Base-by-base conservation (phyloP, 2,329 filamentous ascomycete species). In the Rutstroemia sp. region DNA sequence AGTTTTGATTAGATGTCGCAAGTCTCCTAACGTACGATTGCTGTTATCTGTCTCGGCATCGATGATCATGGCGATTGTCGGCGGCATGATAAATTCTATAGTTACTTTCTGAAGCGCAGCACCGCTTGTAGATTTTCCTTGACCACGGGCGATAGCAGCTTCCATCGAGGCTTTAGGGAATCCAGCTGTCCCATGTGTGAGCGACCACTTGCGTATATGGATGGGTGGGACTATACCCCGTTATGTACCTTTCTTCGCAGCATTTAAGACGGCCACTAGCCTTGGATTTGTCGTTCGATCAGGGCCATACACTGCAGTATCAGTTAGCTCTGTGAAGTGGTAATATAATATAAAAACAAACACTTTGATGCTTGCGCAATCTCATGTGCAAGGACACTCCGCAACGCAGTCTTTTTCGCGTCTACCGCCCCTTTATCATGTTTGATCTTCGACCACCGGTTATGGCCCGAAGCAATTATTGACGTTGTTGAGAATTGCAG, bases 381-480 rank as follows among this genome's bases (percentile, higher is more conserved):
- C 59, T 87, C 82, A 63, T 88, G 85, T 21, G 86, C 79, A 65
- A 95, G 80, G 46, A 78, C 71, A 48, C 79, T 81, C 30, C 91
- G 85, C 64, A 86, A 79, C 45, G 79, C 80, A 72, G 84, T 90
- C 73, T 92, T 96, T 65, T 86, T 85, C 58, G 79, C 80, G 71
- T 99, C 94, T 57, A 86, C 87, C 60, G 86, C 89, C 52, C 87
- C 91, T 73, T 99, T 99, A 71, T 94, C 90, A 72, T 97, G 94
- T 69, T 87, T 89, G 74, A 96, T 97, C 68, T 94, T 95, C 57
- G 90, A 91, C 94, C 94, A 99, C 70, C 91, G 88, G 72, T 87
- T 96, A 74, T 96, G 91, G 14, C 91, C 91, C 23, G 87, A 85
- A 59, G 74, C 72, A 14, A 73, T 67, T 7, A 65, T 57, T 8